These are phyloP conservation scores for Lachnellula occidentalis DNA, from an alignment of 2,329 filamentous ascomycete genomes.

Conservation along the genomic window DNA sequence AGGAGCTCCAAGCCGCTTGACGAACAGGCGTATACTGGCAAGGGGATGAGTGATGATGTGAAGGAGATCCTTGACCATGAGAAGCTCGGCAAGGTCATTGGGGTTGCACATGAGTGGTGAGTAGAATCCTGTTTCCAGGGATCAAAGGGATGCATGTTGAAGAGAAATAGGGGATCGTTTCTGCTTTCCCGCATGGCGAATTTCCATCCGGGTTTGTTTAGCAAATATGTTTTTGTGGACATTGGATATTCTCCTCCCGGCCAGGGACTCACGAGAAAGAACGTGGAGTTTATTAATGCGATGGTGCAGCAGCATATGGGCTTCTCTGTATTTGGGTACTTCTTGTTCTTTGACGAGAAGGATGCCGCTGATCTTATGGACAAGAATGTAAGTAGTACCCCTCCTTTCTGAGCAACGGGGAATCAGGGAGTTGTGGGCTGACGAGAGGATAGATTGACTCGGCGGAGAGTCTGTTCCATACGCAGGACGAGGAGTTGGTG, in stretches of 20 bases:
- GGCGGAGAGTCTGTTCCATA: slow-evolving; percentile 12
- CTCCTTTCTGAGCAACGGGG: background rate
- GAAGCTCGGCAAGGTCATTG: slow-evolving; percentile 10
- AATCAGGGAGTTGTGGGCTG: background rate
- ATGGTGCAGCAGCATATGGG: slow-evolving; percentile 10
- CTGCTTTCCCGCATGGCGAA: slow-evolving; percentile 17
- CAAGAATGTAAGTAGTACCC: slow-evolving; percentile 11
- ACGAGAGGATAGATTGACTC: slow-evolving; percentile 10
- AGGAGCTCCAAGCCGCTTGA: slow-evolving; percentile 29
- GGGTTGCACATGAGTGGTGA: slow-evolving; percentile 25
- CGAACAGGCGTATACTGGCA: slow-evolving; percentile 28
- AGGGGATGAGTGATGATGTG: slow-evolving; percentile 32
- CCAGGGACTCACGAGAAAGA: slow-evolving; percentile 5
- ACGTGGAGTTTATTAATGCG: slow-evolving; percentile 11
- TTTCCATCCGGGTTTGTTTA: slow-evolving; percentile 9
- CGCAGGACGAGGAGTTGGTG: slow-evolving; percentile 8
- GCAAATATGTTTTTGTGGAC: slow-evolving; percentile 17
- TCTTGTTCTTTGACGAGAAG: slow-evolving; percentile 19
- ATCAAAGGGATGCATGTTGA: background rate
- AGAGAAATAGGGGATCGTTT: slow-evolving; percentile 14
- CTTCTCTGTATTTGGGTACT: slow-evolving; percentile 19
- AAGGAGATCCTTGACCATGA: slow-evolving; percentile 31
- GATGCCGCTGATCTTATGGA: slow-evolving; percentile 15
- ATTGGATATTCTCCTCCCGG: slow-evolving; percentile 14
- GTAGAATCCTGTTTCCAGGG: background rate